Evolutionary conservation across 805 yeast species (phyloP), one percentile per base, ranked within the genome.

Genomic region (Barnettozyma pratensis): DNA sequence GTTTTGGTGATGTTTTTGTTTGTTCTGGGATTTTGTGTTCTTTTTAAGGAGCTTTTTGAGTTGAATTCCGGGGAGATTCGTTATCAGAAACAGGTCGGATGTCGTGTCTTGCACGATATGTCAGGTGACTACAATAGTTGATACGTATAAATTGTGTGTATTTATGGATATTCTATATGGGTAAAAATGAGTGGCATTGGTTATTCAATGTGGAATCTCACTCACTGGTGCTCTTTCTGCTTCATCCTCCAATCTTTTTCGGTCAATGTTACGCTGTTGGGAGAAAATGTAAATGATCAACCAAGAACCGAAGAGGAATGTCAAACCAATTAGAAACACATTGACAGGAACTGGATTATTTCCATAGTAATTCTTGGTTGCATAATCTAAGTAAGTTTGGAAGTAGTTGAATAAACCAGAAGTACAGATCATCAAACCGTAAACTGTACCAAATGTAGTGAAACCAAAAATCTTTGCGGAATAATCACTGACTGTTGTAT

Each of bases 391-490:
- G 3, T 70, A 67, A 26, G 85, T 81, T 60, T 88, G 96, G 6
- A 78, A 60, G 56, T 88, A 71, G 65, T 90, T 91, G 65, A 84
- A 79, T n/a, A 85, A 51, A 5, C 97, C 97, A 12, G 96, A 80
- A 51, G 86, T 71, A 49, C 90, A 83, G 60, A 90, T 88, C 59
- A 90, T 75, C 19, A 91, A 68, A 1, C 98, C 98, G 62, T 92
- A 92, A 6, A 92, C 83, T 1, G 90, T 86, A 36, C 97, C 97
- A 67, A 92, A 91, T 1, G 95, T 89, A 47, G 81, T 83, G 66
- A 86, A 90, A 0, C 98, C 98, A 69, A 92, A 91, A 32, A 91
- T 92, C 63, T 91, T 91, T 30, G 96, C 95, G 59, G 90, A 79
- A 64, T 83, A 89, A 66, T 92, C 97, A 1, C 96, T 86, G 6